Percentiles rank a stretch among this genome's conserved stretches.
Evolutionary conservation across 768 basidiomycete species (phyloP).

Genomic region (Grammothele lineata): DNA sequence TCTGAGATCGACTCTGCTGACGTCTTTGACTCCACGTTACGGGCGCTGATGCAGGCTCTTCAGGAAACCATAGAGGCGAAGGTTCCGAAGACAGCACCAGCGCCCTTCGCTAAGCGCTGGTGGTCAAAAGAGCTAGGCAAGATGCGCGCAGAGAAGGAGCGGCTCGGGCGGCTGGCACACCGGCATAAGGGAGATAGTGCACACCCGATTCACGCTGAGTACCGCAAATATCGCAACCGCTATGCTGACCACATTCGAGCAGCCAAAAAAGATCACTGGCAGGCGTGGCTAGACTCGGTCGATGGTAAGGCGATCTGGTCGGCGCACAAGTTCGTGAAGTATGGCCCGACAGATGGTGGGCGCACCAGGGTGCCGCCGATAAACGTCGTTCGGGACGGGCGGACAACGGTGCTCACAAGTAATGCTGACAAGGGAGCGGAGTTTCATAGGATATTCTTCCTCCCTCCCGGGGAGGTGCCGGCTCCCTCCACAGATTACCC

Average conservation of each 20-base stretch:
- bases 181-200: constrained; percentile 2
- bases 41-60: constrained; percentile 14
- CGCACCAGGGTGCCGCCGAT: constrained; percentile 19
- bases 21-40: constrained; percentile 9
- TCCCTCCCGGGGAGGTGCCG: not conserved
- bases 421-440: constrained; percentile 15
- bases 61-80: constrained; percentile 12
- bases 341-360: constrained; percentile 6
- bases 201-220: constrained; percentile 13
- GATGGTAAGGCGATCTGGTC: constrained; percentile 19
- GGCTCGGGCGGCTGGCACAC: constrained; percentile 11
- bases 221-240: constrained; percentile 6
- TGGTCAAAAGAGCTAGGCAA: constrained; percentile 28
- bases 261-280: constrained; percentile 23
- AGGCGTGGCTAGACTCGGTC: constrained; percentile 18
- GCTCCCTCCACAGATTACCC: constrained; percentile 20
- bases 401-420: not conserved
- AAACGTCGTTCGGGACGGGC: not conserved
- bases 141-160: constrained; percentile 13
- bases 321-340: constrained; percentile 4
- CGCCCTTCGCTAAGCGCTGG: constrained; percentile 29
- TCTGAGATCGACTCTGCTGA: not conserved
- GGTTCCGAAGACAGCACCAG: constrained; percentile 18
- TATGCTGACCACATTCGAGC: constrained; percentile 13
- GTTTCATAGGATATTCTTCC: constrained; percentile 29